phyloP scores from a whole-genome alignment of 345 rosid species.

The Eucalyptus leucophloia region DNA sequence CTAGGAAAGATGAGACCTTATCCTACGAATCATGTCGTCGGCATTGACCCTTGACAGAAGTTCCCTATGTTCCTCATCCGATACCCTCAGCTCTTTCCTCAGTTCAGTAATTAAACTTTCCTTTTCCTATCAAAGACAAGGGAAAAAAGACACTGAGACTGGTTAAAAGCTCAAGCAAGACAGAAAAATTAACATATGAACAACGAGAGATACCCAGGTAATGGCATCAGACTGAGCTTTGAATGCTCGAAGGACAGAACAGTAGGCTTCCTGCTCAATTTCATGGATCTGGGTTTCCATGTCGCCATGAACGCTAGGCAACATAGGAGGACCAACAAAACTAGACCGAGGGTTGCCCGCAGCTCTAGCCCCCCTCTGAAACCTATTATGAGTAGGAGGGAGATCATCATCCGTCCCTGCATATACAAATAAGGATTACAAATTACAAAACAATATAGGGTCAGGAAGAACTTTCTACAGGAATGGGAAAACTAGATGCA shows the following conservation, averaged over 20 bases:
- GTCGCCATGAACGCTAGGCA: conserved; percentile 63
- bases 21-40: conserved; percentile 77
- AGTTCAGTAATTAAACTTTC: conserved; percentile 95
- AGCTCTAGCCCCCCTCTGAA: conserved; percentile 62
- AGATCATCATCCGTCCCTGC: conserved; percentile 99
- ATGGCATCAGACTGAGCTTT: conserved; percentile 99
- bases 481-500: not conserved
- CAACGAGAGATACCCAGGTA: conserved; percentile 60
- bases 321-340: conserved; percentile 38
- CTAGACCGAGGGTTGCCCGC: conserved; percentile 82
- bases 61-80: conserved; percentile 96
- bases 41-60: conserved; percentile 82
- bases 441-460: not conserved
- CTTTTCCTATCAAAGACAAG: conserved; percentile 47
- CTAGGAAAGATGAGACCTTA: conserved; percentile 42
- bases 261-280: conserved; percentile 93
- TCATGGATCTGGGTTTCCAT: conserved; percentile 96
- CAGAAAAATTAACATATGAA: not conserved
- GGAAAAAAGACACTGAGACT: not conserved
- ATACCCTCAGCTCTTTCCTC: conserved; percentile 88
- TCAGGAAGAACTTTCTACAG: not conserved
- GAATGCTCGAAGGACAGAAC: conserved; percentile 85
- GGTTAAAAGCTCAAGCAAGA: not conserved
- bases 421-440: not conserved
- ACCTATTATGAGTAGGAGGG: conserved; percentile 91